These are phyloP conservation scores for Sporisorium scitamineum DNA, from an alignment of 1,284 basidiomycete genomes.

Conservation along the genomic window DNA sequence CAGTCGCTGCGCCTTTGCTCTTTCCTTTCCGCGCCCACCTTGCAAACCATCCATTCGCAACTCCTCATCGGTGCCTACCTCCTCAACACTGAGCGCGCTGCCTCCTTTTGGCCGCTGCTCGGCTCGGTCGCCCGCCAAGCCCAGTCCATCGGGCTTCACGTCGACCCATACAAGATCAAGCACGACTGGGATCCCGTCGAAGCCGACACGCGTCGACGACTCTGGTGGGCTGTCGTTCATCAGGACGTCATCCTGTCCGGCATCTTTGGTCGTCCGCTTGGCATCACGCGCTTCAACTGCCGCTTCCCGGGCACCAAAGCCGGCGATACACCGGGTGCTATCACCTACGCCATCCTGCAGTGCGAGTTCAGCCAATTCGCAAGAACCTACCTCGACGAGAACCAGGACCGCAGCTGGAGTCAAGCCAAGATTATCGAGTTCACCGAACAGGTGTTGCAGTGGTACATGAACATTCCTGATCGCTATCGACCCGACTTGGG, in stretches of 20 bases:
- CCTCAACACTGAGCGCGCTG: conserved; percentile 45
- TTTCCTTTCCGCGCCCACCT: conserved; percentile 41
- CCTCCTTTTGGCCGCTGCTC: conserved; percentile 49
- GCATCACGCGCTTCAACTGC: conserved; percentile 39
- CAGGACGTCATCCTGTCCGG: conserved; percentile 46
- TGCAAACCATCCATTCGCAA: conserved; percentile 54
- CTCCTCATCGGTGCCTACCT: conserved; percentile 47
- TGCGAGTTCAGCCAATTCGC: conserved; percentile 44
- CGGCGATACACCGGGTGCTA: background rate
- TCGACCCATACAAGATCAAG: conserved; percentile 45
- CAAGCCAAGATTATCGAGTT: conserved; percentile 32
- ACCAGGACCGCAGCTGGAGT: conserved; percentile 43
- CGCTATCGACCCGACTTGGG: conserved; percentile 42
- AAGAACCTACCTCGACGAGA: conserved; percentile 35
- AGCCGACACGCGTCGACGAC: conserved; percentile 32
- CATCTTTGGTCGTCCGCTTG: conserved; percentile 50
- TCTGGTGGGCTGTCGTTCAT: conserved; percentile 53
- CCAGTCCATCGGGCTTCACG: conserved; percentile 46
- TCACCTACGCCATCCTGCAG: conserved; percentile 35
- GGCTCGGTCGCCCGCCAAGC: conserved; percentile 48
- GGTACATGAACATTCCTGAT: conserved; percentile 39
- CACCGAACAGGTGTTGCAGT: conserved; percentile 38
- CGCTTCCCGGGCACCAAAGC: conserved; percentile 20
- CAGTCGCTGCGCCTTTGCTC: conserved; percentile 48
- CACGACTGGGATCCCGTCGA: conserved; percentile 38